Evolutionary conservation across 139 green algal genomes (phyloP).

Genomic region (Coelastrella sp.): DNA sequence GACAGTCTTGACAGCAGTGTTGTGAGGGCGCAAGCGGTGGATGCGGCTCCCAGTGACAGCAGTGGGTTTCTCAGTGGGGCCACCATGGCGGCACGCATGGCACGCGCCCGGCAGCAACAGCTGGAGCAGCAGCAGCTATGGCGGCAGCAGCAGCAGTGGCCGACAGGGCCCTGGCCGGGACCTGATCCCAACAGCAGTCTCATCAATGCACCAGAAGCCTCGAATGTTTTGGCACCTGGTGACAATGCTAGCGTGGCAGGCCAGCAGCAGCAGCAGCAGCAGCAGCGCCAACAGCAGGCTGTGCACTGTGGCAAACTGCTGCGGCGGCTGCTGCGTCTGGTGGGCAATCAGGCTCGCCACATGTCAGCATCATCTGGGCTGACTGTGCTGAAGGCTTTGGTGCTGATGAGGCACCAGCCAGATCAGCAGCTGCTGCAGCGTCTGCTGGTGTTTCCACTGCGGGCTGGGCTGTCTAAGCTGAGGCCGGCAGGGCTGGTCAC

Average conservation of each 20-base stretch:
- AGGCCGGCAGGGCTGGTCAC: neutral
- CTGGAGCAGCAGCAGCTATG: conserved; percentile 28
- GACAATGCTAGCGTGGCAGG: neutral
- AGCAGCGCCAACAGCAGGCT: conserved; percentile 6
- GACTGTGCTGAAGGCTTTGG: neutral
- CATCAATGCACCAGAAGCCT: neutral
- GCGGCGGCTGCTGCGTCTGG: neutral
- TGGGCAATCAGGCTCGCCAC: neutral
- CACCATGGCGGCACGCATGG: conserved; percentile 32
- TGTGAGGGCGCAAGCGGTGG: neutral
- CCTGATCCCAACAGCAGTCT: neutral
- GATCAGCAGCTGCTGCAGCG: neutral
- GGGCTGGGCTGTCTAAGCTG: conserved; percentile 5
- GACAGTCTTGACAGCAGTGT: neutral
- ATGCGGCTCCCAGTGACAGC: neutral
- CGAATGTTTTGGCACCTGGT: neutral
- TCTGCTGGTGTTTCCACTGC: conserved; percentile 13
- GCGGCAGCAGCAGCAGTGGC: conserved; percentile 29
- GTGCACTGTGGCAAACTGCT: conserved; percentile 11
- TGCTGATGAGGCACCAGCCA: neutral
- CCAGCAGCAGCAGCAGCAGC: conserved; percentile 23
- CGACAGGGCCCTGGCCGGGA: too few species aligned
- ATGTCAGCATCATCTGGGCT: conserved; percentile 33
- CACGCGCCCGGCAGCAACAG: neutral
- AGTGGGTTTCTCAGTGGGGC: neutral